Evolutionary conservation across 2,329 filamentous ascomycete genomes (phyloP), one percentile per base, ranked within the genome.

Genomic region (Pyricularia sp.): DNA sequence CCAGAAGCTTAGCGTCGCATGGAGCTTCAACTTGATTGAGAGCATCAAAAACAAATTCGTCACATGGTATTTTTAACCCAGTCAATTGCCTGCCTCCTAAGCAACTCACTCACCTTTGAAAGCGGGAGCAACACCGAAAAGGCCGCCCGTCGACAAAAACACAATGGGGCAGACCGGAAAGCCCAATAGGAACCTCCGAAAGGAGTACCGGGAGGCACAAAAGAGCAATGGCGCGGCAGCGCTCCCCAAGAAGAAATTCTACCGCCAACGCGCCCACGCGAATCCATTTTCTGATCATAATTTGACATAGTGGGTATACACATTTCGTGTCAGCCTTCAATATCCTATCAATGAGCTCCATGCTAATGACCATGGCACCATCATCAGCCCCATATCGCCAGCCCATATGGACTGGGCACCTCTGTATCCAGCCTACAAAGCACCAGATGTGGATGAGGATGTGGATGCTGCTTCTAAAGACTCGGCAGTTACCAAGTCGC

Each of bases 201-300:
- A 88, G 69, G 85, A 85, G 70, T 92, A 91, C 76, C 88, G 86
- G 73, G 83, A 83, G 69, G 80, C 82, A 68, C 83, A 84, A 67
- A 79, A 80, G 55, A 81, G 85, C 71, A 82, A 85, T 75, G 82
- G 79, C 26, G 80, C 81, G 58, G 80, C 87, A 9, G 85, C 88
- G 74, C 81, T 97, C 74, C 95, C 95, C 11, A 90, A 92, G 80
- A 99, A 99, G 84, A 94, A 92, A 82, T 97, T 95, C 81, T 99
- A 97, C 79, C 88, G 95, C 69, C 95, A 99, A 80, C 88, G 95
- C 78, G 95, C 95, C 55, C 95, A 99, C 81, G 95, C 95, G 71
- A 99, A 99, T 81, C 94, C 94, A 7, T 99, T 99, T 81, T 97
- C 94, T 2, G 95, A 99, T 76, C 95, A 99, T 82, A 83, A 87